Evolutionary conservation across 208 protist species (phyloP).

Genomic region (Acanthamoeba triangularis): DNA sequence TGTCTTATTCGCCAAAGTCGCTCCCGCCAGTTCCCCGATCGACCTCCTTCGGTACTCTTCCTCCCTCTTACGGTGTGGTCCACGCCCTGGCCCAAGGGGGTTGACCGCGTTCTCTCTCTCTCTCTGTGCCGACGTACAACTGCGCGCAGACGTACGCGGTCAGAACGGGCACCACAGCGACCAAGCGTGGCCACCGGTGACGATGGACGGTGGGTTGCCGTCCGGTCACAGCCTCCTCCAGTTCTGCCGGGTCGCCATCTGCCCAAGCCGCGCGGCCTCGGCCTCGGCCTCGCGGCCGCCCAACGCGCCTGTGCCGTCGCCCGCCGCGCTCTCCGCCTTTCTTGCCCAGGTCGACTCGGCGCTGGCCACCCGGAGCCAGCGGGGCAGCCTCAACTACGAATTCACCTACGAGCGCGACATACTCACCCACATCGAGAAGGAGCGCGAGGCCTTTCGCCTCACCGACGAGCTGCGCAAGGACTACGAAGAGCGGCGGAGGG

Average conservation of each 20-base stretch:
- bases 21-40: neutral
- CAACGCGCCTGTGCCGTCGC: neutral
- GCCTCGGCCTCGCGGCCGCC: neutral
- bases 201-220: neutral
- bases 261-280: neutral
- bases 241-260: neutral
- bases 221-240: neutral
- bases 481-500: slow-evolving; percentile 6
- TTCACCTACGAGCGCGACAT: slow-evolving; percentile 63
- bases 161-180: no score
- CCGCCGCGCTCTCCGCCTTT: neutral
- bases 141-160: no score
- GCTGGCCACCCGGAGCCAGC: slow-evolving; percentile 16
- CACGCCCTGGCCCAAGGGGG: no score
- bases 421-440: slow-evolving; percentile 37
- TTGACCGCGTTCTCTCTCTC: no score
- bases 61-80: neutral
- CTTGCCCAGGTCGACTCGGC: neutral
- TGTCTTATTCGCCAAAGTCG: neutral
- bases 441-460: neutral
- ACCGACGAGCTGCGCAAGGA: neutral
- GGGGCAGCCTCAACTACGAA: neutral
- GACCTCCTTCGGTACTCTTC: neutral
- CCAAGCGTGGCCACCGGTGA: neutral
- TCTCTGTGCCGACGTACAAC: no score